phyloP scores from a whole-genome alignment of 352 stramenopile genomes.

The Elongisporangium undulatum region DNA sequence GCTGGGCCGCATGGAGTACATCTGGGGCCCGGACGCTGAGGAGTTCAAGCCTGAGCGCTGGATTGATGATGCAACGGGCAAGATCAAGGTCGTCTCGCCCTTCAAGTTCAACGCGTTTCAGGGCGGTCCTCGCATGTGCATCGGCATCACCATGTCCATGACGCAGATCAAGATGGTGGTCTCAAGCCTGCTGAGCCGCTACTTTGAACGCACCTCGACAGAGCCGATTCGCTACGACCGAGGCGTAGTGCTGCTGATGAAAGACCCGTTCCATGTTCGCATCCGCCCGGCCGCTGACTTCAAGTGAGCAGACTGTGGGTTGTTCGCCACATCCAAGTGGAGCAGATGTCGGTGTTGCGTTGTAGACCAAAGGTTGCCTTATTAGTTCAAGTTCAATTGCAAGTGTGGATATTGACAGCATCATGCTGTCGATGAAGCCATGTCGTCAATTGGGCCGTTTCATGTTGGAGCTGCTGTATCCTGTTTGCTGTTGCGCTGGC shows the following conservation, averaged over 20 bases:
- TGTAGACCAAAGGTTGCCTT: too few species aligned
- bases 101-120: slow-evolving; percentile 58
- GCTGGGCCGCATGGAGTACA: slow-evolving; percentile 22
- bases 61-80: slow-evolving; percentile 30
- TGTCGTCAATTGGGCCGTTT: too few species aligned
- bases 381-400: too few species aligned
- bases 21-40: slow-evolving; percentile 47
- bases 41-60: slow-evolving; percentile 51
- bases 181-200: slow-evolving; percentile 25
- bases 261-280: not conserved
- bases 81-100: slow-evolving; percentile 29
- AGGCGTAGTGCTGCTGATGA: not conserved
- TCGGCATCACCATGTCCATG: slow-evolving; percentile 50
- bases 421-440: too few species aligned
- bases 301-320: too few species aligned
- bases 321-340: not conserved
- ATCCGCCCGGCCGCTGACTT: not conserved
- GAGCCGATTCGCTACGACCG: too few species aligned
- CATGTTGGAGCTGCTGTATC: too few species aligned
- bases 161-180: slow-evolving; percentile 43
- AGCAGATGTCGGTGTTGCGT: too few species aligned
- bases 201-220: slow-evolving; percentile 15
- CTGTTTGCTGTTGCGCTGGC: too few species aligned
- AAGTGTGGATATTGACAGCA: too few species aligned
- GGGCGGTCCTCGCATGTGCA: slow-evolving; percentile 42